These are phyloP conservation scores for Heterobasidion irregulare DNA, from an alignment of 1,284 basidiomycete genomes.

Conservation along the genomic window DNA sequence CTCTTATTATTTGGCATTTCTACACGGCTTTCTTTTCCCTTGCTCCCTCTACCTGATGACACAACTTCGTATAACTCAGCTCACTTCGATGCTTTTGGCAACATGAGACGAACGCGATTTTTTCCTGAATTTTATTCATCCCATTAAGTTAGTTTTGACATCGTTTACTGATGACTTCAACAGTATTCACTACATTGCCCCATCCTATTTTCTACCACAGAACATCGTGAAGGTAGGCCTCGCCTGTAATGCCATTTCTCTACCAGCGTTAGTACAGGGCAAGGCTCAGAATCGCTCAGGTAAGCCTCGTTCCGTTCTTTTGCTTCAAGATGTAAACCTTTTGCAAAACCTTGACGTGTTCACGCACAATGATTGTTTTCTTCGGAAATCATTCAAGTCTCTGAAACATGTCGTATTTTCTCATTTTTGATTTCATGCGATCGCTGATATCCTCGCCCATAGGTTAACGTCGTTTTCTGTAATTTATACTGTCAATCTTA, in stretches of 20 bases:
- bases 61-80: conserved; percentile 46
- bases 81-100: conserved; percentile 48
- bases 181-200: too few species aligned
- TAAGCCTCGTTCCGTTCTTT: conserved; percentile 12
- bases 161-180: conserved; percentile 1
- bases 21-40: background rate
- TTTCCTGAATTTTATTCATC: conserved; percentile 25
- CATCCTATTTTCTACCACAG: too few species aligned
- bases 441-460: background rate
- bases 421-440: background rate
- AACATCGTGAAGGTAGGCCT: too few species aligned
- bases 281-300: background rate
- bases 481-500: too few species aligned
- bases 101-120: conserved; percentile 45
- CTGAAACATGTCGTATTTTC: conserved; percentile 31
- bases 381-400: conserved; percentile 74
- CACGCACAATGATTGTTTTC: conserved; percentile 50
- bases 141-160: background rate
- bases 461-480: too few species aligned
- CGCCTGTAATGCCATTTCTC: too few species aligned
- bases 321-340: conserved; percentile 35
- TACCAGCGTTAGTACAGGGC: too few species aligned
- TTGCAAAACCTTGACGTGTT: conserved; percentile 49
- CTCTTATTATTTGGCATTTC: background rate
- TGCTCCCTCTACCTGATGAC: conserved; percentile 30